Evolutionary conservation across 345 rosid species (phyloP).

Genomic region (Erucastrum elatum): DNA sequence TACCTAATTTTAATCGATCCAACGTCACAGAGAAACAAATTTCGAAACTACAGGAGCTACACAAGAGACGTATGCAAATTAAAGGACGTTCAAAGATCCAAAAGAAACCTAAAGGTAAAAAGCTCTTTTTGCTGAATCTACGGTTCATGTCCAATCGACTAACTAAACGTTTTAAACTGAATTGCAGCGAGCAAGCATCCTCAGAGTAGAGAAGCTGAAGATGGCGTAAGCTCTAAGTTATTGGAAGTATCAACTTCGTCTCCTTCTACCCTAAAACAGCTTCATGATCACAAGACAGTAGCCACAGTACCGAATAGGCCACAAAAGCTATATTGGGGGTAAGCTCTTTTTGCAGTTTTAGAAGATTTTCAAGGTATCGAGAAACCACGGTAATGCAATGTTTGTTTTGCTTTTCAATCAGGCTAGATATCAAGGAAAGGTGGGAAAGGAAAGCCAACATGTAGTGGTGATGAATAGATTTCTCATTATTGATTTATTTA

Average conservation of each 20-base stretch:
- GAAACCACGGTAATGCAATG: neutral
- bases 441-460: slow-evolving; percentile 84
- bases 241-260: neutral
- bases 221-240: slow-evolving; percentile 16
- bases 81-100: slow-evolving; percentile 48
- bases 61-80: slow-evolving; percentile 61
- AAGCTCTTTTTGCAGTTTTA: neutral
- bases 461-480: slow-evolving; percentile 33
- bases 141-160: neutral
- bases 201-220: slow-evolving; percentile 7
- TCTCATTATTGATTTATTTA: slow-evolving; percentile 13
- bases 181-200: slow-evolving; percentile 23
- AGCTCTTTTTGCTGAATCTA: neutral
- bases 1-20: slow-evolving; percentile 45
- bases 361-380: neutral
- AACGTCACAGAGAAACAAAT: slow-evolving; percentile 49
- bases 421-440: slow-evolving; percentile 52
- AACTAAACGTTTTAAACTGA: neutral
- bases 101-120: slow-evolving; percentile 54
- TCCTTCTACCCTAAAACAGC: slow-evolving; percentile 7
- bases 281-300: neutral
- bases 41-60: slow-evolving; percentile 46
- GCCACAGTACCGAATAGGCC: slow-evolving; percentile 41
- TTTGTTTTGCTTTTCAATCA: slow-evolving; percentile 12
- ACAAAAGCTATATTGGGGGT: slow-evolving; percentile 75